Conservation (phyloP, 345 rosid genomes). For the Xanthoceras sorbifolium region DNA sequence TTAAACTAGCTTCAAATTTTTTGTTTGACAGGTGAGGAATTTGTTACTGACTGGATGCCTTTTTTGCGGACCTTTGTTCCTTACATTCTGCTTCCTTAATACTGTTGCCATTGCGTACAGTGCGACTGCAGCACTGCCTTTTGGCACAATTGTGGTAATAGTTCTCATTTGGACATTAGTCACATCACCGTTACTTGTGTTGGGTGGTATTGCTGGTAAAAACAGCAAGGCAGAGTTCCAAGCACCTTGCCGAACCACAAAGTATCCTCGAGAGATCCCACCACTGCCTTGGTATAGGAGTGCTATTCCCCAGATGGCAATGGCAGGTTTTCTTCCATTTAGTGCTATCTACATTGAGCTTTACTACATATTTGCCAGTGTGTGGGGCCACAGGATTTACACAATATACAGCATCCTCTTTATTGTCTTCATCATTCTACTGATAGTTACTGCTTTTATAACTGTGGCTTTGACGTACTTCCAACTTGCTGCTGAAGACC, state of each 20-base stretch:
- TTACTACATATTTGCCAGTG: slow-evolving; percentile 84
- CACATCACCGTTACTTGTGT: slow-evolving; percentile 78
- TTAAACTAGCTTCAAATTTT: slow-evolving; percentile 3
- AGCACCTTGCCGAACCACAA: slow-evolving; percentile 88
- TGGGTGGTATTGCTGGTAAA: slow-evolving; percentile 96
- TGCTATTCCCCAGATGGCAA: slow-evolving; percentile 87
- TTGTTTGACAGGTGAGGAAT: slow-evolving; percentile 66
- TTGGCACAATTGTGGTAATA: slow-evolving; percentile 85
- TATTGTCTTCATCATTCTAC: slow-evolving; percentile 76
- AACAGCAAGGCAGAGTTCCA: slow-evolving; percentile 91
- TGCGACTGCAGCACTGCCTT: slow-evolving; percentile 86
- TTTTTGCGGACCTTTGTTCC: slow-evolving; percentile 85
- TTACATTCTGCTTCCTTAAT: slow-evolving; percentile 88
- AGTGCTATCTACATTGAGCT: slow-evolving; percentile 90
- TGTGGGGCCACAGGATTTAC: slow-evolving; percentile 89
- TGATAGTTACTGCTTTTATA: slow-evolving; percentile 88
- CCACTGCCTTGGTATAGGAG: slow-evolving; percentile 83
- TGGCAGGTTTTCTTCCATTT: slow-evolving; percentile 84
- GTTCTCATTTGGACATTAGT: slow-evolving; percentile 84
- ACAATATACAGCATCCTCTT: slow-evolving; percentile 84
- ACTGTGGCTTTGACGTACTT: slow-evolving; percentile 91
- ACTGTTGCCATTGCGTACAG: slow-evolving; percentile 82
- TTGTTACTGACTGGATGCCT: slow-evolving; percentile 79
- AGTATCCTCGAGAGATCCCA: slow-evolving; percentile 84
- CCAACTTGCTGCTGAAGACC: slow-evolving; percentile 95